Base-by-base conservation (phyloP, 257 asterid genomes). In the Solanum commersonii region DNA sequence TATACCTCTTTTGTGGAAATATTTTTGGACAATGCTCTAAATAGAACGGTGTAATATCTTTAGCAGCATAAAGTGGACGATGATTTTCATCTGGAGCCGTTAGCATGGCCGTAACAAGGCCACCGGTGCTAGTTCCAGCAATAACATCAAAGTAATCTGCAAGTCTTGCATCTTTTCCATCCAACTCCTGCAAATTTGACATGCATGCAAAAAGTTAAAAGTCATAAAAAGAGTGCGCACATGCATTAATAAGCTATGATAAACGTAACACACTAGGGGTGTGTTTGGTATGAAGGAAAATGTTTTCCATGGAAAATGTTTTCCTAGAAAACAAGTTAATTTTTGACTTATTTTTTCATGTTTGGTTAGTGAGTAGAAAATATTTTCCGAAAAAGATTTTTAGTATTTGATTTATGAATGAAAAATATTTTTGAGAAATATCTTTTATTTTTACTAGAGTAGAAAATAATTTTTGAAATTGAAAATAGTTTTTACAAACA, bases 71-170 rank as follows among this genome's bases (percentile, higher is more conserved):
- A 38, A 92, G 44, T 5, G 97, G 95, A 16, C 97, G 94, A 13
- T 89, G 83, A 27, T 91, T 92, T 22, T 86, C 46, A 49, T 91
- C 87, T 0, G 98, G 98, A 10, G 96, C 92, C 2, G 96, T 72
- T 22, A 93, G 23, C 98, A 94, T 93, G 20, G 96, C 94, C 0
- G 96, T 90, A 25, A 94, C 91, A 1, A 94, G 87, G 6, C 98
- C 98, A 10, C 98, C 98, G 0, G 98, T 94, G 89, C 98, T 94
- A 8, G 98, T 94, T 82, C 96, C 98, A 2, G 98, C 92, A 2
- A 94, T 90, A 11, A 94, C 94, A 27, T 94, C 97, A 23, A 94
- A 94, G 87, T 94, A 94, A 87, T 94, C 95, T 23, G 94, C 96
- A 1, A 94, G 83, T 85, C 95, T 88, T 11, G 95, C 96, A 86